Base-by-base conservation (phyloP, 345 rosid species). In the Ceriops decandra region DNA sequence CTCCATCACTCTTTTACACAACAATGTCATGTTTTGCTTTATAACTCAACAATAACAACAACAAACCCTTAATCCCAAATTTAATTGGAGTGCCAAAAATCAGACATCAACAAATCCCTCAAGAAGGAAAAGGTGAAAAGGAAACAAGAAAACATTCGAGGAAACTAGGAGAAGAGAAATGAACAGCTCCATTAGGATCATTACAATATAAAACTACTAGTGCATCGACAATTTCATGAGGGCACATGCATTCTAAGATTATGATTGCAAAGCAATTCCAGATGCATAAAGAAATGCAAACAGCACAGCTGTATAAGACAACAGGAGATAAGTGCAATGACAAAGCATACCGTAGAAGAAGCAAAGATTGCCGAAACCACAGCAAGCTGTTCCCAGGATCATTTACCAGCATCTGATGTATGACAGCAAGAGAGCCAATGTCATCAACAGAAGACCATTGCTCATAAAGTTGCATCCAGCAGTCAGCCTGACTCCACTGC, bases 361-460 rank as follows among this genome's bases (percentile, higher is more conserved):
- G 95, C 68, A 91, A 82, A 73, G 98, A 93, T 67, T 93, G 97
- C 66, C 98, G 86, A 76, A 93, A 93, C 76, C 85, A 72, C 62
- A 93, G 76, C 64, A 91, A 81, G 83, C 90, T 85, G 64, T 86
- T 93, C 68, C 75, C 77, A 1, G 96, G 96, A 71, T 91, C 97
- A 72, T 82, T 82, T 61, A 46, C 81, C 60, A 93, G 88, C 97
- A 93, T 93, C 79, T 86, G 93, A 74, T 89, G 89, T 74, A 88
- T 83, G 80, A 87, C 91, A 68, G 97, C 91, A 72, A 93, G 81
- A 26, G 95, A 90, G 31, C 91, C 98, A 60, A 91, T 80, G 77
- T 93, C 98, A 83, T 93, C 98, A 5, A 91, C 95, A n/a, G 83
- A 84, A 65, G 96, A 89, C 98, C 98, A 93, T 73, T 87, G 75